Evolutionary conservation across 1,139 yeast genomes (phyloP), one percentile per base, ranked within the genome.

Genomic region (Candida frijolesensis): DNA sequence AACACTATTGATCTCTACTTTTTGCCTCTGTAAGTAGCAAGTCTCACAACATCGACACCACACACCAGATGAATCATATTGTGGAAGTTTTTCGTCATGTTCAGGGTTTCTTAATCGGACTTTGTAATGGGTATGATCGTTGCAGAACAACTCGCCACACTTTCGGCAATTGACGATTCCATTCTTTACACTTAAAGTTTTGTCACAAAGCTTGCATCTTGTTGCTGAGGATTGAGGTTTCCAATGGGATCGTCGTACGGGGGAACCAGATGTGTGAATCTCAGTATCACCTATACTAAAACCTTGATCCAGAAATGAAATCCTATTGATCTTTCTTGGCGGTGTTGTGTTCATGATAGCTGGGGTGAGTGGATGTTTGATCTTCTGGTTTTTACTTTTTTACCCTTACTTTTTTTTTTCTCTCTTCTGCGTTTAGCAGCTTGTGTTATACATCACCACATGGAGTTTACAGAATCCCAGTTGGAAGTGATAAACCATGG

Each of bases 91-190:
- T 74, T 45, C 72, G 12, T 27, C 44, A 2, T 38, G 42, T 0
- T 50, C 54, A 0, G 69, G 61, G 83, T 89, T 53, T 62, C 64
- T 35, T 56, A 66, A 59, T 74, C 75, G 48, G 72, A 74, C 68
- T 72, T 80, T 75, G 60, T 74, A 83, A 47, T 72, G 67, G 2
- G 90, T 77, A 69, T 91, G 96, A 27, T 67, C 69, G 52, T 79
- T 78, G 63, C 97, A 90, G 62, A 69, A 89, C 18, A 90, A 66
- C 29, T 74, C 67, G 0, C 97, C 97, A 69, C 97, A 91, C 56
- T 72, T 79, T 18, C 87, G 67, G 62, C 92, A 86, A 60, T 85
- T 85, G 3, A 79, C 81, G 1, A 72, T 62, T 0, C 87, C 87
- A 56, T 74, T 76, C 51, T 75, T 75, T 39, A 79, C 75, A 47